Base-by-base conservation (phyloP, 768 basidiomycete species). In the Pisolithus microcarpus region DNA sequence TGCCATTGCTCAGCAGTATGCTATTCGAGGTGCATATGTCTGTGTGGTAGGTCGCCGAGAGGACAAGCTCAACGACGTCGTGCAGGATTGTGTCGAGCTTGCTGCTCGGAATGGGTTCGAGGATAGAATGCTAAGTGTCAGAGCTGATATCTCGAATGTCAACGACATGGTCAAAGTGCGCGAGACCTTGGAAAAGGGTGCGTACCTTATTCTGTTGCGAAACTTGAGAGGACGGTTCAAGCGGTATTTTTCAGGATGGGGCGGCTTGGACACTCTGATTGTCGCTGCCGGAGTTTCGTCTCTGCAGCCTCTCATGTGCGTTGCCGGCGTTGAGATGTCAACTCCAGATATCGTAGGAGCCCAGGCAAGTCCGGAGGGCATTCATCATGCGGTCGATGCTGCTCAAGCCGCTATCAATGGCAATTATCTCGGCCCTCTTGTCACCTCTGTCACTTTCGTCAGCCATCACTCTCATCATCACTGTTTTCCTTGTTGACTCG, bases 281-380 rank as follows among this genome's bases (percentile, higher is more conserved):
- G 79, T 95, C 36, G 77, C 80, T 30, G 91, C 91, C 3, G 93
- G 93, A 4, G 87, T 93, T 0, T 89, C 89, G 1, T 84, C 91
- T 10, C 72, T 92, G 3, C 81, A 78, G 48, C 86, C 91, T 0
- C 70, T 95, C 23, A 72, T 93, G 65, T 76, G 79, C 2, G 67
- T 90, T 9, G 84, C 87, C 21, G 85, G 84, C 2, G 70, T 79
- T 0, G 68, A 77, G 44, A 59, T 67, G 54, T 53, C 59, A 23
- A 45, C 38, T 1, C 63, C 56, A 10, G 63, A 37, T 23, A 23
- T 23, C 21, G 21, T 23, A 23, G 21, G 21, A 23, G 21, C 21
- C 21, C 21, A 23, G 21, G 73, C 78, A 7, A 71, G 70, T 1
- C 58, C 65, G 7, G 78, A 80, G 19, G 89, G 82, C 4, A 70